phyloP scores from a whole-genome alignment of 2,329 filamentous ascomycete species.

The Dendrostoma leiphaemia region DNA sequence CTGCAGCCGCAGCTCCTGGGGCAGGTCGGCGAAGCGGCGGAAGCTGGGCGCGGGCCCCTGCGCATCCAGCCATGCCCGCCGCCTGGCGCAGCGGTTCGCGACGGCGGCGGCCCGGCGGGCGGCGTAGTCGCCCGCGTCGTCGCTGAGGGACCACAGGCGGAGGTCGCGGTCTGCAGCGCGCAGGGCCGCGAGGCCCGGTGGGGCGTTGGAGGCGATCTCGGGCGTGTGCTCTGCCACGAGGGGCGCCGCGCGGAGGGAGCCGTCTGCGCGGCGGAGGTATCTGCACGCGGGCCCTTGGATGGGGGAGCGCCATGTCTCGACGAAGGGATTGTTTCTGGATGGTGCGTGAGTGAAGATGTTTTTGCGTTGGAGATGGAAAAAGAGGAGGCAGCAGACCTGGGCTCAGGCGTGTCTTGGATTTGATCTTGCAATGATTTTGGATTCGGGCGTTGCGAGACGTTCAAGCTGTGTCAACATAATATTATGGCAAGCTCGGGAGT shows the following conservation, averaged over 20 bases:
- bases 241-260: no score
- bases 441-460: no score
- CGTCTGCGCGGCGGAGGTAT: background rate
- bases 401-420: background rate
- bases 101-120: background rate
- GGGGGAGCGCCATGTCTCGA: background rate
- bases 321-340: background rate
- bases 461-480: no score
- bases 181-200: background rate
- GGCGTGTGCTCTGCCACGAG: background rate
- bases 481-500: no score
- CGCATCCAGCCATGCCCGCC: background rate
- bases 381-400: background rate
- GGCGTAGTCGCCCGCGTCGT: background rate
- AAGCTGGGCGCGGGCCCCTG: background rate
- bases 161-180: background rate
- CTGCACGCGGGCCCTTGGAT: background rate
- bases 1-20: background rate
- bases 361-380: background rate
- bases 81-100: background rate
- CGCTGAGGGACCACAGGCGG: background rate
- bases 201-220: background rate
- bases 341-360: background rate
- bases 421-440: no score
- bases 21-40: background rate